phyloP scores from a whole-genome alignment of 164 flowering plant species.

The Protea cynaroides region DNA sequence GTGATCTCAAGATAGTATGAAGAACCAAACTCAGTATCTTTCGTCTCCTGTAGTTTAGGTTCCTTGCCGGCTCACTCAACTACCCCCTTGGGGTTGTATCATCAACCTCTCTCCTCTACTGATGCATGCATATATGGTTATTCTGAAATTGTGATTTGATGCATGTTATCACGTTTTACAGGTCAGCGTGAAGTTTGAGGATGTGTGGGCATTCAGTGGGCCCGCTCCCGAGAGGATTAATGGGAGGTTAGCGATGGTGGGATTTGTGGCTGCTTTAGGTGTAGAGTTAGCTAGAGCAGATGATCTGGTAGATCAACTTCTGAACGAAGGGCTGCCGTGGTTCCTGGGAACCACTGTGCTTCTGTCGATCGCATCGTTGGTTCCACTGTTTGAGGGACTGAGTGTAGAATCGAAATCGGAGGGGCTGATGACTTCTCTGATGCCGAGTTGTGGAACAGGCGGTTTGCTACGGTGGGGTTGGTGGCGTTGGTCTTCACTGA shows the following conservation, averaged over 20 bases:
- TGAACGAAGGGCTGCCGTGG: conserved; percentile 61
- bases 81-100: too few relatives aligned
- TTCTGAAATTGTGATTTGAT: too few relatives aligned
- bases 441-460: conserved; percentile 85
- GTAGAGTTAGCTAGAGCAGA: conserved; percentile 59
- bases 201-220: neutral
- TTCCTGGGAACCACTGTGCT: conserved; percentile 50
- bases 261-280: conserved; percentile 73
- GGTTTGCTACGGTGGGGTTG: conserved; percentile 84
- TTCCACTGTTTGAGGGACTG: conserved; percentile 67
- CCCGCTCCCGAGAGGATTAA: conserved; percentile 15
- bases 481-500: conserved; percentile 84
- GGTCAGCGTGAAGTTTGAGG: neutral
- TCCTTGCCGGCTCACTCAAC: too few relatives aligned
- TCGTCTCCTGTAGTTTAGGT: too few relatives aligned
- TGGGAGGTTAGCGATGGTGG: conserved; percentile 60
- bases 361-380: conserved; percentile 60
- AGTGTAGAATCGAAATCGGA: conserved; percentile 47
- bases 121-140: too few relatives aligned
- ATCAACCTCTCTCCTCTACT: neutral
- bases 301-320: conserved; percentile 49
- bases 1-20: too few relatives aligned
- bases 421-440: conserved; percentile 65
- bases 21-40: too few relatives aligned
- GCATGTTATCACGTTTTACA: too few relatives aligned